These are phyloP conservation scores for Chaetoceros tenuissimus DNA, from an alignment of 108 stramenopile genomes.

Conservation along the genomic window DNA sequence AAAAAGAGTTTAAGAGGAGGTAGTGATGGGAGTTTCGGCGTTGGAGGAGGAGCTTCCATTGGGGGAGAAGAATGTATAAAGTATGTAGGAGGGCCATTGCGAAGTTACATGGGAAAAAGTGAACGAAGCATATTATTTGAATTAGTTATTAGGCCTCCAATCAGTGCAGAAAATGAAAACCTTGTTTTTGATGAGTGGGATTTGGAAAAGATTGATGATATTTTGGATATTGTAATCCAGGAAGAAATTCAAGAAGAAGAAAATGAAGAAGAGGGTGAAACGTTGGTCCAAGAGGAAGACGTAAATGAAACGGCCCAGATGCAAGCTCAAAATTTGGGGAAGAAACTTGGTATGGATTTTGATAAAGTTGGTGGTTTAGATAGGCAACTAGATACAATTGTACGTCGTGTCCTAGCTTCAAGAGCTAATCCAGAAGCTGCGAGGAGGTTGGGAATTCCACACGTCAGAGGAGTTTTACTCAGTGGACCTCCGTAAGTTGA, in stretches of 20 bases:
- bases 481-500: conserved; percentile 80
- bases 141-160: conserved; percentile 66
- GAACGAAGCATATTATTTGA: conserved; percentile 55
- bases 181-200: conserved; percentile 24
- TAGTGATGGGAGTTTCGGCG: conserved; percentile 49
- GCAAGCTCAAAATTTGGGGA: conserved; percentile 25
- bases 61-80: conserved; percentile 56
- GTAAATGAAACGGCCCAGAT: background rate
- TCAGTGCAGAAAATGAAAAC: conserved; percentile 14
- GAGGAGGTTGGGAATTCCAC: conserved; percentile 68
- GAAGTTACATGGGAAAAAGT: conserved; percentile 51
- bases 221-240: conserved; percentile 23
- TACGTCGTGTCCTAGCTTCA: conserved; percentile 67
- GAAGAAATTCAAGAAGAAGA: conserved; percentile 14
- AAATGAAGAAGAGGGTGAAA: conserved; percentile 5
- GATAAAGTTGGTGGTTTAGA: conserved; percentile 76
- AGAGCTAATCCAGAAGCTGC: conserved; percentile 87
- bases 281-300: too few relatives aligned
- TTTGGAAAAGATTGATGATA: conserved; percentile 10
- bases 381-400: conserved; percentile 69
- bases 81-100: conserved; percentile 63
- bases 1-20: conserved; percentile 54
- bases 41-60: conserved; percentile 19
- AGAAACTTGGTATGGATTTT: conserved; percentile 61
- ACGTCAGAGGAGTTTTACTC: conserved; percentile 76